Evolutionary conservation across 208 protist genomes (phyloP), one percentile per base, ranked within the genome.

Genomic region (Leptomonas seymouri): DNA sequence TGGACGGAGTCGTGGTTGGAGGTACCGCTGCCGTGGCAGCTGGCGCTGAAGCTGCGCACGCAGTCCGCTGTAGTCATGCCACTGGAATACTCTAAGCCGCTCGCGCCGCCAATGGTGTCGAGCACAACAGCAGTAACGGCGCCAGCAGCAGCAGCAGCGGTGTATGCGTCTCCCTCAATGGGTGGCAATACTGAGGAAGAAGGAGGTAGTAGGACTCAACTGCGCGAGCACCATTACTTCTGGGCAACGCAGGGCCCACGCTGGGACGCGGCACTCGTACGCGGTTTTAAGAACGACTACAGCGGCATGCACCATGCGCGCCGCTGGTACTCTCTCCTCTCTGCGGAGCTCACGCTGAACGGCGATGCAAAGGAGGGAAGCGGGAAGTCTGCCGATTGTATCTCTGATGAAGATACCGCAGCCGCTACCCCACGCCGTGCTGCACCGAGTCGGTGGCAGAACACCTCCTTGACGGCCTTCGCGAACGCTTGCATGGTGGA

Each of bases 221-320:
- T 61, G 4, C n/a, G 56, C 14, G 56, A 61, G 46, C 86, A 91
- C 45, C 51, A 45, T 58, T 79, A 87, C 56, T 82, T 91, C 58
- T 91, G 86, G 84, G 86, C 86, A 2, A 91, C 86, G 39, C 86
- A 91, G 63, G 83, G 83, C 15, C 86, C 83, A 11, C 64, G 48
- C 39, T 91, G 82, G 84, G 57, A 85, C 42, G 48, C 81, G 18
- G 53, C 66, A 50, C 83, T 87, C 23, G 45, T 91, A 25, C 79
- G 82, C 36, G 86, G 86, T 28, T 89, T 91, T 45, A 70, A 60
- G 58, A 78, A 89, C 30, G 76, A 85, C 66, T 81, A 82, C 59
- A 60, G 53, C 30, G 62, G 65, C n/a, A 60, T 87, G 68, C 86
- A 91, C 53, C 77, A 84, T 59, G 82, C 80, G 21, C 58, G 59